Conservation (phyloP, 2,329 filamentous ascomycete species). For the Colletotrichum musicola region DNA sequence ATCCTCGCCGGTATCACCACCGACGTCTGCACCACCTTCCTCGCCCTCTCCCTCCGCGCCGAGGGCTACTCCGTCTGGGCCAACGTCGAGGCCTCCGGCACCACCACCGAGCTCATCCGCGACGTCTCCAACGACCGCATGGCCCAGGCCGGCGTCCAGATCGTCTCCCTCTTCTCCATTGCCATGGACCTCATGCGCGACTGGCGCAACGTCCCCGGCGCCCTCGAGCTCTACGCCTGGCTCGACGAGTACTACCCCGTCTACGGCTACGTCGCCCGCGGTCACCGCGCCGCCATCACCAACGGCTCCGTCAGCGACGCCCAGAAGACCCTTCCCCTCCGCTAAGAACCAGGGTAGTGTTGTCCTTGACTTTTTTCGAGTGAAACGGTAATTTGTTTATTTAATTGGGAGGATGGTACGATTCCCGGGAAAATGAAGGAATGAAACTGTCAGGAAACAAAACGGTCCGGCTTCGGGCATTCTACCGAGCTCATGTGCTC, state of each 20-base stretch:
- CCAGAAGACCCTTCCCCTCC: slow-evolving; percentile 53
- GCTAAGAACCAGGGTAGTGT: neutral
- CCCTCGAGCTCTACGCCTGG: slow-evolving; percentile 70
- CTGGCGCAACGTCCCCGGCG: slow-evolving; percentile 70
- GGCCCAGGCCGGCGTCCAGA: slow-evolving; percentile 74
- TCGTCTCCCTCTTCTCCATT: slow-evolving; percentile 73
- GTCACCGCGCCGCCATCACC: slow-evolving; percentile 69
- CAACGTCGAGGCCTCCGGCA: slow-evolving; percentile 79
- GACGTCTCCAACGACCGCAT: slow-evolving; percentile 76
- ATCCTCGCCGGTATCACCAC: slow-evolving; percentile 80
- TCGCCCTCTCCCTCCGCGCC: slow-evolving; percentile 77
- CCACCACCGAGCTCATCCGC: slow-evolving; percentile 70
- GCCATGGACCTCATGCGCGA: slow-evolving; percentile 78
- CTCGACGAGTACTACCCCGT: slow-evolving; percentile 74
- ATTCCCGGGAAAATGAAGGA: slow-evolving; percentile 5
- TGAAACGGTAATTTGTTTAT: neutral
- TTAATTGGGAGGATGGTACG: slow-evolving; percentile 19
- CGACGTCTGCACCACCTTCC: slow-evolving; percentile 81
- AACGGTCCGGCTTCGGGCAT: neutral
- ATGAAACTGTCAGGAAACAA: neutral
- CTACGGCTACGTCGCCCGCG: slow-evolving; percentile 73
- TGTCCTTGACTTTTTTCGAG: neutral
- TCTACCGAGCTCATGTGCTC: neutral
- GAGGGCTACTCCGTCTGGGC: slow-evolving; percentile 81
- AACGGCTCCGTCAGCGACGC: slow-evolving; percentile 71